A percentile compares a stretch with the other conserved stretches of the same genome.
These are phyloP conservation scores for Ormosia semicastrata DNA, from an alignment of 306 rosid genomes.

Conservation along the genomic window DNA sequence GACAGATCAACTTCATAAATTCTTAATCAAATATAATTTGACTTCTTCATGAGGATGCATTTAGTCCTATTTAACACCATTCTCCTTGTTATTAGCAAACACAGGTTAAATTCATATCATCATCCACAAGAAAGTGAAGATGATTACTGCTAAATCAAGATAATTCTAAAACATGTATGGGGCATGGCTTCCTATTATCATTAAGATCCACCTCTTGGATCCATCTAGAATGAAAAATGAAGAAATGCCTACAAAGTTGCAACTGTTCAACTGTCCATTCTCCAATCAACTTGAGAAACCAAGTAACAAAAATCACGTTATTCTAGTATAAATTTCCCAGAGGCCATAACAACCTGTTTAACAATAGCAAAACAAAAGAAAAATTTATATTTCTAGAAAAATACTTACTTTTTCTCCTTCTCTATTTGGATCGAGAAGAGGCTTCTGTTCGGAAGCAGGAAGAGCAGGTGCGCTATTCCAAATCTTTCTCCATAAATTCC, in stretches of 20 bases:
- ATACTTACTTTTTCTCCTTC: conserved; percentile 89
- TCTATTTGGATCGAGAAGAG: conserved; percentile 86
- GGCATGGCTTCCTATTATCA: background rate
- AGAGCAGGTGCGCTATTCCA: conserved; percentile 76
- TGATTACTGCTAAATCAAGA: background rate
- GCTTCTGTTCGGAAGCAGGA: conserved; percentile 88
- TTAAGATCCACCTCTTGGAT: background rate
- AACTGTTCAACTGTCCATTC: background rate
- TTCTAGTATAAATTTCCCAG: background rate
- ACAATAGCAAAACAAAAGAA: background rate
- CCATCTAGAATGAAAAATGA: background rate
- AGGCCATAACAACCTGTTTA: conserved; percentile 8
- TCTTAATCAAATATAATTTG: background rate
- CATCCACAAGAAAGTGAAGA: background rate
- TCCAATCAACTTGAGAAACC: background rate
- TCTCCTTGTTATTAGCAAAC: background rate
- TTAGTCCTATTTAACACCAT: background rate
- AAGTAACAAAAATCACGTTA: background rate
- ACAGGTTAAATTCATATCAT: background rate
- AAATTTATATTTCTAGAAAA: background rate
- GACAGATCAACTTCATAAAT: background rate
- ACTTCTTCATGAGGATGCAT: background rate
- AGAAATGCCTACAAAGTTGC: background rate
- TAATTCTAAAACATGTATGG: background rate
- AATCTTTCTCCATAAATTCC: conserved; percentile 85